Evolutionary conservation across 140 eudicot genomes (phyloP).

Genomic region (Flaveria floridana): DNA sequence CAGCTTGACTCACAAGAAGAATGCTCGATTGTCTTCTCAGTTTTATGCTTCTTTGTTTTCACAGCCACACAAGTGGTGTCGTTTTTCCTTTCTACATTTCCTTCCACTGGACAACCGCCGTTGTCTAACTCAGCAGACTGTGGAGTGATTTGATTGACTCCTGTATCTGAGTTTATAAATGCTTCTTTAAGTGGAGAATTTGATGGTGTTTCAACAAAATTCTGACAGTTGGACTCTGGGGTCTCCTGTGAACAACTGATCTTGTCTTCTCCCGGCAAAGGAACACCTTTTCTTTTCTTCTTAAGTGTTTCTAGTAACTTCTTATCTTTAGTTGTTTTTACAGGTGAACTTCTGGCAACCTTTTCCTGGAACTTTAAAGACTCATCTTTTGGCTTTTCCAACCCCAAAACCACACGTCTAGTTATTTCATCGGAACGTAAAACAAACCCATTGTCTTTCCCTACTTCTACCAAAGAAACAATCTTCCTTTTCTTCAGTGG

Average conservation of each 20-base stretch:
- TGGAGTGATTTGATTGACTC: constrained; percentile 17
- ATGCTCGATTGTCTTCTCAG: constrained; percentile 20
- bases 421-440: background rate
- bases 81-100: constrained; percentile 13
- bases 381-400: background rate
- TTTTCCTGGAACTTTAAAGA: background rate
- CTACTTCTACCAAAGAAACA: constrained; percentile 15
- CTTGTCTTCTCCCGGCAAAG: background rate
- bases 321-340: constrained; percentile 15
- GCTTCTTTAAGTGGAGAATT: constrained; percentile 4
- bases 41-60: constrained; percentile 18
- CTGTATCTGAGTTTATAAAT: constrained; percentile 3
- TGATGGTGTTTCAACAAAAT: constrained; percentile 16
- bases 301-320: background rate
- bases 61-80: constrained; percentile 1
- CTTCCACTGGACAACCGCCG: constrained; percentile 4
- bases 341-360: background rate
- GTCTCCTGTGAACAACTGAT: background rate
- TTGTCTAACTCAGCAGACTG: constrained; percentile 20
- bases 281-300: constrained; percentile 1
- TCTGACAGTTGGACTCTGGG: constrained; percentile 2
- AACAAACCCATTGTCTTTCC: constrained; percentile 4
- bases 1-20: constrained; percentile 33
- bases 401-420: constrained; percentile 25
- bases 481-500: constrained; percentile 16